A percentile compares a stretch with the other conserved stretches of the same genome.
Conservation (phyloP, 192 early-diverging fungal genomes). For the Podila epicladia region DNA sequence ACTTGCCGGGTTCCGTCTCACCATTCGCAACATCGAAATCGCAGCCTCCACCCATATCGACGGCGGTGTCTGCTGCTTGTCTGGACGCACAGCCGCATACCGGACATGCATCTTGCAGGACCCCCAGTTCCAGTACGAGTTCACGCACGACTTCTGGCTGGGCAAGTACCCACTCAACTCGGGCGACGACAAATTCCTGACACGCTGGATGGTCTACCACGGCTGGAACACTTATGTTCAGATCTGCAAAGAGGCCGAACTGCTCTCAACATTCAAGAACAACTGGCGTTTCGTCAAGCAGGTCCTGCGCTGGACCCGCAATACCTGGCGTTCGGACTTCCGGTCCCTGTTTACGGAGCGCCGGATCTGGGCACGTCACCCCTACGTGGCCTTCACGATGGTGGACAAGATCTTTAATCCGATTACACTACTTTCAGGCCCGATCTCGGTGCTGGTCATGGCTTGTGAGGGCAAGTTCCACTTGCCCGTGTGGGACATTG, state of each 20-base stretch:
- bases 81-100: slow-evolving; percentile 77
- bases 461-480: slow-evolving; percentile 50
- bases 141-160: slow-evolving; percentile 79
- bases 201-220: slow-evolving; percentile 77
- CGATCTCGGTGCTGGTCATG: slow-evolving; percentile 66
- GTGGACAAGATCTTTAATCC: slow-evolving; percentile 82
- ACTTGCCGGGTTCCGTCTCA: slow-evolving; percentile 73
- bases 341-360: slow-evolving; percentile 71
- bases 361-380: slow-evolving; percentile 70
- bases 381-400: slow-evolving; percentile 80
- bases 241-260: slow-evolving; percentile 71
- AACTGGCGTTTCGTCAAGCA: slow-evolving; percentile 80
- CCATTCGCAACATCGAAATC: slow-evolving; percentile 79
- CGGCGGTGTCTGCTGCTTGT: slow-evolving; percentile 78
- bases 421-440: slow-evolving; percentile 72
- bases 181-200: slow-evolving; percentile 81
- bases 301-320: slow-evolving; percentile 77
- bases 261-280: slow-evolving; percentile 78
- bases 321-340: slow-evolving; percentile 78
- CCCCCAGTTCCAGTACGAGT: slow-evolving; percentile 75
- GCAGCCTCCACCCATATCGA: slow-evolving; percentile 79
- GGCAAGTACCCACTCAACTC: slow-evolving; percentile 78
- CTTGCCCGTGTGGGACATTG: slow-evolving; percentile 70
- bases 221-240: slow-evolving; percentile 77
- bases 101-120: slow-evolving; percentile 74